Base-by-base conservation (phyloP, 2,329 filamentous ascomycete species). In the Aspergillus caelatus region DNA sequence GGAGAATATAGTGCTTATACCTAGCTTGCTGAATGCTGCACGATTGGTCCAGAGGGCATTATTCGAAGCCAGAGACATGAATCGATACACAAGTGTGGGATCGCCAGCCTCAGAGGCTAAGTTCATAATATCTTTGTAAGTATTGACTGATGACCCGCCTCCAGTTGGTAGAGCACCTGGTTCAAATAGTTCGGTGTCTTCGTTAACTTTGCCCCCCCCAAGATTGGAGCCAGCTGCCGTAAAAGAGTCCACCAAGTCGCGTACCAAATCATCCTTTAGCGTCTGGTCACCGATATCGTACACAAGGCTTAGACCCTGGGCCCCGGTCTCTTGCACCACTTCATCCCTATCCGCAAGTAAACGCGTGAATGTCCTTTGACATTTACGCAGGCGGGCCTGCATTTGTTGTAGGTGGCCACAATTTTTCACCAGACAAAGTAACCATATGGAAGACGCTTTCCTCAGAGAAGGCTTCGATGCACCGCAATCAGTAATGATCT, bases 11-110 rank as follows among this genome's bases (percentile, higher is more conserved):
- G 87, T 95, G 76, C 93, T 96, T 57, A 99, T 85, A 0, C 95
- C 95, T 69, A 98, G 97, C 12, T 93, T 87, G 3, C 95, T 95
- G 78, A 99, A 98, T 0, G 95, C 95, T 1, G 95, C 96, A 57
- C 95, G 88, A n/a, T 93, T 96, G 1, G 93, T 94, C 95, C 95
- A 99, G 19, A 96, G 96, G 0, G 94, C 93, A 55, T 96, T 96
- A 72, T 97, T 97, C 1, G 93, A 93, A 3, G 95, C 95, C 69
- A 99, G 85, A 0, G 94, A 94, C 95, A 99, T 99, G 80, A 99
- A 98, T 65, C 94, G 93, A 81, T 99, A 99, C 1, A 98, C 92
- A n/a, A 99, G 83, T 70, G 91, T 94, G 63, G 95, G 94, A 72
- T 99, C 94, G 12, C 95, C 95, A 39, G 97, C 94, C 79, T 99